Conservation (phyloP, 805 yeast genomes). For the Blastobotrys muscicola region DNA sequence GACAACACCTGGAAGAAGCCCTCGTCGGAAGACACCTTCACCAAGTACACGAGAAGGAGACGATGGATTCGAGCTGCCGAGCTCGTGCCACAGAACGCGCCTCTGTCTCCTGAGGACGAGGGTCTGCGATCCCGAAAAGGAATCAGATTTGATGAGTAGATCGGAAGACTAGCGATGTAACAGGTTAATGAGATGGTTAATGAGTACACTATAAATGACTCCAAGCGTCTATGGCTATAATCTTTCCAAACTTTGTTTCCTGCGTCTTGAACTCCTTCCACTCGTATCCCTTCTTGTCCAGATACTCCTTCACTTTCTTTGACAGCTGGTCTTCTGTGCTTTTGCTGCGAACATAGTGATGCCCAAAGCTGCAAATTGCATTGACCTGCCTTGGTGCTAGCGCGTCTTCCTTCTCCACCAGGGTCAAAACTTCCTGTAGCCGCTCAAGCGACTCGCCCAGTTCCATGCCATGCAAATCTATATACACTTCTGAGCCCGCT, state of each 20-base stretch:
- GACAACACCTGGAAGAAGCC: slow-evolving; percentile 96
- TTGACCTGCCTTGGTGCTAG: slow-evolving; percentile 23
- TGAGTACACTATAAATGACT: slow-evolving; percentile 12
- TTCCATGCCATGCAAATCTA: slow-evolving; percentile 30
- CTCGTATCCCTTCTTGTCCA: slow-evolving; percentile 32
- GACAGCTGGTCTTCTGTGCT: slow-evolving; percentile 24
- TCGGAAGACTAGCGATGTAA: background rate
- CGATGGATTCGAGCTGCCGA: slow-evolving; percentile 91
- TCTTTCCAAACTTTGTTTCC: slow-evolving; percentile 27
- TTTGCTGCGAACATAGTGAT: slow-evolving; percentile 21
- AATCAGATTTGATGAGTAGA: slow-evolving; percentile 14
- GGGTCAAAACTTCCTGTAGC: slow-evolving; percentile 18
- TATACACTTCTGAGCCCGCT: slow-evolving; percentile 21
- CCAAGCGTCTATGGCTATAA: slow-evolving; percentile 37
- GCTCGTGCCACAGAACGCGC: slow-evolving; percentile 6
- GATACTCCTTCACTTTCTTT: slow-evolving; percentile 22
- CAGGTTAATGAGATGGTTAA: background rate
- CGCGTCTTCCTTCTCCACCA: slow-evolving; percentile 16
- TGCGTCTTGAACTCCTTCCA: slow-evolving; percentile 30
- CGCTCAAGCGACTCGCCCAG: slow-evolving; percentile 26
- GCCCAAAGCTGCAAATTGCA: slow-evolving; percentile 28
- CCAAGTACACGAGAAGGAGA: slow-evolving; percentile 88
- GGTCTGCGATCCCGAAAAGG: slow-evolving; percentile 13
- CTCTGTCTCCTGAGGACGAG: slow-evolving; percentile 1
- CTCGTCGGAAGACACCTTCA: slow-evolving; percentile 73